phyloP scores from a whole-genome alignment of 495 filamentous ascomycete genomes.

The Aspergillus olivimuriae region DNA sequence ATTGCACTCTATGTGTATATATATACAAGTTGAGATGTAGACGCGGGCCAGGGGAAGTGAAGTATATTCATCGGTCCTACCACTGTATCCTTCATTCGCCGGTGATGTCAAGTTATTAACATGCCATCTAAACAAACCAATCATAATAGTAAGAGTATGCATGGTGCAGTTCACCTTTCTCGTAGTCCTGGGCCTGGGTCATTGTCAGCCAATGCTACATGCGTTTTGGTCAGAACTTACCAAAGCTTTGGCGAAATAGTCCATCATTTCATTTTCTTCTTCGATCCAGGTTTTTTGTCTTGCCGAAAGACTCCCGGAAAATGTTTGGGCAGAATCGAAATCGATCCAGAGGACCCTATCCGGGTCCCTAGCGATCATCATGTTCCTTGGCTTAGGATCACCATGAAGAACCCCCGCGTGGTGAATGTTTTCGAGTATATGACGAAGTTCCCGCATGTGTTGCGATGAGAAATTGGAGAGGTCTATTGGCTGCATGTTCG shows the following conservation, averaged over 20 bases:
- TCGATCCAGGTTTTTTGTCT: constrained; percentile 9
- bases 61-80: too few species aligned
- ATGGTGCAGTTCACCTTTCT: constrained; percentile 10
- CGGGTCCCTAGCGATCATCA: constrained; percentile 12
- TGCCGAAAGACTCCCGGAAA: constrained; percentile 9
- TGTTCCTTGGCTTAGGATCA: constrained; percentile 18
- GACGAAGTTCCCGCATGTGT: constrained; percentile 7
- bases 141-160: constrained; percentile 17
- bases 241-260: constrained; percentile 16
- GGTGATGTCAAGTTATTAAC: neutral
- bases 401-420: constrained; percentile 14
- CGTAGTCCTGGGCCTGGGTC: constrained; percentile 11
- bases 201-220: constrained; percentile 8
- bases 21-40: too few species aligned
- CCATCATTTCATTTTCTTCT: constrained; percentile 15
- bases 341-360: constrained; percentile 22
- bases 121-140: constrained; percentile 4
- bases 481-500: constrained; percentile 14
- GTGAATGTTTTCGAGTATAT: constrained; percentile 19
- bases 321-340: constrained; percentile 21
- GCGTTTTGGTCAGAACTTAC: constrained; percentile 6
- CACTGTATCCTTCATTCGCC: neutral
- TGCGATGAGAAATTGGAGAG: constrained; percentile 14
- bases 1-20: too few species aligned
- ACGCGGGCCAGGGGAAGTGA: too few species aligned